Percentiles rank a stretch among this genome's conserved stretches.
These are phyloP conservation scores for Raddia guianensis DNA, from an alignment of 176 grass and related monocot species.

Conservation along the genomic window DNA sequence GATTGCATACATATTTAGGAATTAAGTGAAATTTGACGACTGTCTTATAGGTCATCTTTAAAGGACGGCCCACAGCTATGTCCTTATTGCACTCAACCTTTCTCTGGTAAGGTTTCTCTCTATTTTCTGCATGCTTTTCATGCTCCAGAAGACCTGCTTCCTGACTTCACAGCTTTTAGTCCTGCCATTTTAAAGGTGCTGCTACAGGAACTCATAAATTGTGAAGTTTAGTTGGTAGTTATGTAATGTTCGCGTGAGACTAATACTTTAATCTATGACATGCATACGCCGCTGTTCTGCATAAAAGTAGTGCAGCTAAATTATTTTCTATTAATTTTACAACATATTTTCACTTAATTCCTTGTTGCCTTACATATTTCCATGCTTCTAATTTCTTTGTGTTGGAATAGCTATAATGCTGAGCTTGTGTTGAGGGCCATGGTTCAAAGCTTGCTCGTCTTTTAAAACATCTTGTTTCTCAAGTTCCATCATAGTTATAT, in stretches of 20 bases:
- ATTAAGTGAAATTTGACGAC: constrained; percentile 16
- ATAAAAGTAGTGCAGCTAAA: constrained; percentile 11
- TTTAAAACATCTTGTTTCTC: neutral
- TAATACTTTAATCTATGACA: neutral
- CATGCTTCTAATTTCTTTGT: neutral
- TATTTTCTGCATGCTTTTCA: neutral
- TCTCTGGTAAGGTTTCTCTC: constrained; percentile 61
- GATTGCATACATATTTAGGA: constrained; percentile 16
- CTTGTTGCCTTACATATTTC: neutral
- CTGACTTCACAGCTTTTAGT: neutral
- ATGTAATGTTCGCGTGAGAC: neutral
- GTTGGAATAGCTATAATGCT: constrained; percentile 1
- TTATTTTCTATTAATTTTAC: neutral
- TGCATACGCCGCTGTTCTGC: neutral
- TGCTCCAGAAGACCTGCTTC: constrained; percentile 3
- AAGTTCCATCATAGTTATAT: neutral
- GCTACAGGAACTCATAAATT: neutral
- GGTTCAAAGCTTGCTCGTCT: neutral
- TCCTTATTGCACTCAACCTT: constrained; percentile 91
- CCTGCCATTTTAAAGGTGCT: neutral
- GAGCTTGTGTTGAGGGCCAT: neutral
- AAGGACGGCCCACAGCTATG: constrained; percentile 83
- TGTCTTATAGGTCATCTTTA: constrained; percentile 71
- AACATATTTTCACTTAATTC: neutral
- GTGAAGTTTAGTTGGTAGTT: neutral